Evolutionary conservation across 495 filamentous ascomycete species (phyloP).

Genomic region (Diplogelasinospora grovesii): DNA sequence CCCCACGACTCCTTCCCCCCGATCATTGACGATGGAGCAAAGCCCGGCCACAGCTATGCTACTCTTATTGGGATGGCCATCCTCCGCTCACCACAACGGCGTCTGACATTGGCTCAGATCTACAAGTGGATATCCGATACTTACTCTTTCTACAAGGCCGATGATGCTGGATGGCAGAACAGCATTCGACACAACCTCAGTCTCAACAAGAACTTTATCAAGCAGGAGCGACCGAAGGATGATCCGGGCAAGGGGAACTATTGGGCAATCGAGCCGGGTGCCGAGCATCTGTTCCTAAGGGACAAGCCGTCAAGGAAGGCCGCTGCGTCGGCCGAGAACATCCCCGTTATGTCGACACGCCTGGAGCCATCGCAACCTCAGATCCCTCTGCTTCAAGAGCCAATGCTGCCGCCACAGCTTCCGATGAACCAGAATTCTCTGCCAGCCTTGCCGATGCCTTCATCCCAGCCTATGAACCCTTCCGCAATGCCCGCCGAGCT

Average conservation of each 20-base stretch:
- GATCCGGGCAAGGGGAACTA: conserved; percentile 99
- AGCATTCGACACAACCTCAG: conserved; percentile 98
- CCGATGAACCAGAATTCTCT: conserved; percentile 24
- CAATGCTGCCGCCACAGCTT: conserved; percentile 22
- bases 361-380: conserved; percentile 33
- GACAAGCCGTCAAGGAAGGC: conserved; percentile 61
- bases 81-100: conserved; percentile 72
- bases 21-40: conserved; percentile 79
- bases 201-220: conserved; percentile 94
- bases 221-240: conserved; percentile 92
- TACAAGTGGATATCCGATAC: conserved; percentile 99
- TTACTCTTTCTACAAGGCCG: conserved; percentile 76
- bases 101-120: conserved; percentile 89
- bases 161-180: conserved; percentile 93
- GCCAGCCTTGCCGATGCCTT: conserved; percentile 27
- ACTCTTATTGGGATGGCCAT: conserved; percentile 97
- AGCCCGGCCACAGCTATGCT: conserved; percentile 89
- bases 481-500: conserved; percentile 42
- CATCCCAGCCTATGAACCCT: conserved; percentile 22
- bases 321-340: conserved; percentile 33
- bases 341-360: conserved; percentile 41
- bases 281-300: conserved; percentile 81
- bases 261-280: conserved; percentile 86
- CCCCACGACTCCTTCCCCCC: conserved; percentile 69
- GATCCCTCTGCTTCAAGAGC: conserved; percentile 17